These are phyloP conservation scores for Crotalaria pallida DNA, from an alignment of 306 rosid genomes.

Conservation along the genomic window DNA sequence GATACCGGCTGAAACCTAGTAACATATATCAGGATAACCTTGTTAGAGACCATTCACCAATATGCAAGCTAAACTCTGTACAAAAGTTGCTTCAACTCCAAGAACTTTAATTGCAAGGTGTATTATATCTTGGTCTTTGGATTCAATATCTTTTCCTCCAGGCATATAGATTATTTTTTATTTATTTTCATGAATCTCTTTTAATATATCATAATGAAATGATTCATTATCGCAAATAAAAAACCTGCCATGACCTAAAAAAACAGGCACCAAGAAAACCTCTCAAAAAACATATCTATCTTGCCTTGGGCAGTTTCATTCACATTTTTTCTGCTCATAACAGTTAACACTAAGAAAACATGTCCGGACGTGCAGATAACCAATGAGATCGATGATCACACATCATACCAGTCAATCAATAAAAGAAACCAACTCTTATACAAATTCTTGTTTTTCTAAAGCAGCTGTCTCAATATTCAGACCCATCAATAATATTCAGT, in stretches of 20 bases:
- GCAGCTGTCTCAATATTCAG: not conserved
- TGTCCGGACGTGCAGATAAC: not conserved
- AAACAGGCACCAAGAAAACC: not conserved
- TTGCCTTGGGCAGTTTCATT: too few species aligned
- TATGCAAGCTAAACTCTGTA: not conserved
- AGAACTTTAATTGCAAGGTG: not conserved
- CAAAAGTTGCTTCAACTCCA: not conserved
- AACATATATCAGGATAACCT: conserved; percentile 6
- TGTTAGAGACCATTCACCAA: conserved; percentile 16
- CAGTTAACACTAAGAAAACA: not conserved
- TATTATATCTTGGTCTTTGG: not conserved
- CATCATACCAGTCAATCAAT: not conserved
- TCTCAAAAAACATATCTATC: not conserved
- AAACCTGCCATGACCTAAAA: not conserved
- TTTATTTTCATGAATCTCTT: not conserved
- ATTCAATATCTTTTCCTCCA: not conserved
- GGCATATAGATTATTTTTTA: not conserved
- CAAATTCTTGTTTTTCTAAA: not conserved
- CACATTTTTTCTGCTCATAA: not conserved
- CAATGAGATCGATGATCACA: not conserved
- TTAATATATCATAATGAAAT: not conserved
- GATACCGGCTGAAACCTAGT: conserved; percentile 72
- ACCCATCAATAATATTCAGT: not conserved
- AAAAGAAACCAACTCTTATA: not conserved
- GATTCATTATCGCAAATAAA: not conserved